Evolutionary conservation across 1,284 basidiomycete species (phyloP).

Genomic region (Sanghuangporus baumii): DNA sequence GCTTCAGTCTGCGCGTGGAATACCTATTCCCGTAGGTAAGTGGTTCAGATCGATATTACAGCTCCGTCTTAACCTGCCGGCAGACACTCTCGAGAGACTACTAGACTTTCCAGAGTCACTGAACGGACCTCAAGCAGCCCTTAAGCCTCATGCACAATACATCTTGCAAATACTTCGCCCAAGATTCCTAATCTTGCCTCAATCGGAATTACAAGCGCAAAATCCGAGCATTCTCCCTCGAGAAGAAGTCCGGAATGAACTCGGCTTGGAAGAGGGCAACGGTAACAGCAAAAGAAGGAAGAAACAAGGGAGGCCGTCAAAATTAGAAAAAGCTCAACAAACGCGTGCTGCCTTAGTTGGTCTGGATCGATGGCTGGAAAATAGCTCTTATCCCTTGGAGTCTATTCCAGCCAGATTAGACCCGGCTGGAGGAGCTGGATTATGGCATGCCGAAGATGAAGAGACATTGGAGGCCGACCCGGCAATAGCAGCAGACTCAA

Average conservation of each 20-base stretch:
- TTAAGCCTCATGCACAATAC: conserved; percentile 32
- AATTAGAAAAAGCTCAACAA: conserved; percentile 50
- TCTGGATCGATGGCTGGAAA: conserved; percentile 49
- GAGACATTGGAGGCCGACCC: background rate
- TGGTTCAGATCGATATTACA: background rate
- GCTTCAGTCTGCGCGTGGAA: conserved; percentile 40
- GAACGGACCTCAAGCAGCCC: background rate
- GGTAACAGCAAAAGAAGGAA: conserved; percentile 26
- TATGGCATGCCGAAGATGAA: background rate
- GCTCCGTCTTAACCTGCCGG: conserved; percentile 11
- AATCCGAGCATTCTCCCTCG: conserved; percentile 60
- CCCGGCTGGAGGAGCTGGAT: conserved; percentile 7
- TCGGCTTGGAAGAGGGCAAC: conserved; percentile 16
- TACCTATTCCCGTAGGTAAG: conserved; percentile 50
- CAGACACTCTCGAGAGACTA: conserved; percentile 52
- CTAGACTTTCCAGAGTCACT: conserved; percentile 34
- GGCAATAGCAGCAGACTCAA: conserved; percentile 6
- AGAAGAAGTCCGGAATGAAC: conserved; percentile 46
- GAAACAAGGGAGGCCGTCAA: conserved; percentile 64
- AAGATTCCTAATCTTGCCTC: conserved; percentile 56
- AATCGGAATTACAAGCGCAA: conserved; percentile 41
- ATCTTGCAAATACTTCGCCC: conserved; percentile 40
- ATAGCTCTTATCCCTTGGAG: conserved; percentile 26
- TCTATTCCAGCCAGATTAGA: conserved; percentile 8
- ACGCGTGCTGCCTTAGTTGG: conserved; percentile 43